Evolutionary conservation across 257 asterid genomes (phyloP), one percentile per base, ranked within the genome.

Genomic region (Capsicum baccatum): DNA sequence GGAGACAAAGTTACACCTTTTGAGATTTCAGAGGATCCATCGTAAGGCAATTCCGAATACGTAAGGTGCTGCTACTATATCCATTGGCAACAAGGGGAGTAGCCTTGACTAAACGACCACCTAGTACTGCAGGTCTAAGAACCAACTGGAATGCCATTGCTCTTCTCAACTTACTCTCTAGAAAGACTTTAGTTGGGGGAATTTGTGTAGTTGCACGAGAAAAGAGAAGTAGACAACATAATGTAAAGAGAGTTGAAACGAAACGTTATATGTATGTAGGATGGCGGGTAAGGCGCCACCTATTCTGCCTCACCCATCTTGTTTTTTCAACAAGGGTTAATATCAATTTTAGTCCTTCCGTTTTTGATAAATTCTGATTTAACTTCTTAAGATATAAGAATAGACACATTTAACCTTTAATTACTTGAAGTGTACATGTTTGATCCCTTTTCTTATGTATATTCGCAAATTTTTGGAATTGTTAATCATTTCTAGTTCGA

Each of bases 61-160:
- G 47, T 63, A 71, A 14, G 5, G 60, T 85, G 42, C 69, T 85
- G 42, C 69, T 47, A 79, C 69, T 47, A 79, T 44, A 21, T 70
- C 17, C 71, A 76, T 19, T 81, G 83, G 84, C 39, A 12, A 80
- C 56, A 52, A 83, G 48, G 8, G 52, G 76, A 2, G 69, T 26
- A 68, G 37, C 67, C 17, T 14, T 79, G 37, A 59, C n/a, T 12
- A 83, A 67, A 66, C 9, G 84, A 21, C 8, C 67, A 73, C 54
- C 56, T 6, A 67, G 50, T 35, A 67, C 2, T n/a, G 85, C 83
- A 66, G 83, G 70, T 11, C 58, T 78, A 15, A 85, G 80, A 44
- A 81, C 84, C 0, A 88, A 83, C 70, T 83, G 83, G 73, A 83
- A 9, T 39, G 84, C 80, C 90, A 88, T 44, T 44, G 8, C 48